Base-by-base conservation (phyloP, 129 eudicot species). In the Escallonia herrerae region DNA sequence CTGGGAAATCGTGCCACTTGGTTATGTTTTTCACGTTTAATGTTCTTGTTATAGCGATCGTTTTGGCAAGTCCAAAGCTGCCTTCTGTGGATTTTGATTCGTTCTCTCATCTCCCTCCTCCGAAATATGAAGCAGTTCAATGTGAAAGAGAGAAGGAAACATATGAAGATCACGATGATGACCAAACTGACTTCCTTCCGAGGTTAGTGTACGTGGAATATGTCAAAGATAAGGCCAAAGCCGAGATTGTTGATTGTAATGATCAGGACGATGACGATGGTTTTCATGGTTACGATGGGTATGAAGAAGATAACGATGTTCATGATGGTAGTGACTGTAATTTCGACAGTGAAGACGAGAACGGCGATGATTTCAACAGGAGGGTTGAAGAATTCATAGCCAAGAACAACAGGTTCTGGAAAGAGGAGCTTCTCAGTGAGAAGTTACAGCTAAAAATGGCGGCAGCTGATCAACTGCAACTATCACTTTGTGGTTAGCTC, bases 381-480 rank as follows among this genome's bases (percentile, higher is more conserved):
- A 66, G 60, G 14, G n/a, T 66, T 40, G 70, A 66, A 40, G 60
- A 66, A 15, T 66, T 66, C 61, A 52, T 66, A 66, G 61, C 58
- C 38, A 66, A 39, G 47, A 66, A 66, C 60, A 51, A 51, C 15
- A 53, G 11, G 40, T 40, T 6, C 40, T 66, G 70, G 70, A 51
- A 52, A 51, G 70, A 65, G 70, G 70, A 65, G 7, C 2, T 13
- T 50, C 11, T 8, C 42, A 33, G 15, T 63, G 68, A 63, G 14
- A 63, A 63, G 15, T 15, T 44, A 47, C 42, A 7, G 15, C 43
- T 5, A 2, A 12, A 3, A 11, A 12, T 40, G 33, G 49, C 33
- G n/a, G 47, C 42, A 53, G 4, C 42, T 65, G 45, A 6, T 62
- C 53, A n/a, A 9, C 3, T 11, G 41, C 53, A 64, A 22, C 39